These are phyloP conservation scores for Leccinum olivaceopallidum DNA, from an alignment of 768 basidiomycete genomes.

Conservation along the genomic window DNA sequence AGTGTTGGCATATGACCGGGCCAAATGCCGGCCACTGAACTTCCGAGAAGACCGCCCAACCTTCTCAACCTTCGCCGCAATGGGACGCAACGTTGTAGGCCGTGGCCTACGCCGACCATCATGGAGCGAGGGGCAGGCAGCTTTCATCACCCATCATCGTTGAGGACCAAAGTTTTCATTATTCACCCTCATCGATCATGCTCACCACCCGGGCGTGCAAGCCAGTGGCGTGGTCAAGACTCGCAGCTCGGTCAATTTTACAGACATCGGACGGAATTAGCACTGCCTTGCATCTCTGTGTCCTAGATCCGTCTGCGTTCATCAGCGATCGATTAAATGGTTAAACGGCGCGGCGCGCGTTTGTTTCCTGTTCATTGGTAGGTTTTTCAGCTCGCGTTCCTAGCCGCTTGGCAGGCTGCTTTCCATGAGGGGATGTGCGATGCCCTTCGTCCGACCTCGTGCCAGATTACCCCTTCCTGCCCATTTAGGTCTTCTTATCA, in stretches of 20 bases:
- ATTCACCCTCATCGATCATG: conserved; percentile 9
- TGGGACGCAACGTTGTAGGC: conserved; percentile 7
- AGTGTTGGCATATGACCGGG: conserved; percentile 12
- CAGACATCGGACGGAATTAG: conserved; percentile 4
- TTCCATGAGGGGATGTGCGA: conserved; percentile 30
- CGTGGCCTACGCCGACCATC: conserved; percentile 3
- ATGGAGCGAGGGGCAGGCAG: not conserved
- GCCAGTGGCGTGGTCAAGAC: conserved; percentile 8
- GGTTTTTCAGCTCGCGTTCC: conserved; percentile 21
- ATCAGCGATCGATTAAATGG: conserved; percentile 11
- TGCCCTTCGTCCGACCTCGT: conserved; percentile 30
- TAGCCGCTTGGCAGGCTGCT: conserved; percentile 16
- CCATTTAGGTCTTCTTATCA: conserved; percentile 31
- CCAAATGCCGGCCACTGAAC: not conserved
- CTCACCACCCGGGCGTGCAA: not conserved
- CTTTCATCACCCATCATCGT: conserved; percentile 5
- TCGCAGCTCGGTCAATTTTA: conserved; percentile 6
- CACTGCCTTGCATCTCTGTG: conserved; percentile 8
- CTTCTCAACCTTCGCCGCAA: conserved; percentile 11
- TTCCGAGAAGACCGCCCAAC: conserved; percentile 17
- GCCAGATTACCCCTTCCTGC: conserved; percentile 26
- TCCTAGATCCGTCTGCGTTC: conserved; percentile 12
- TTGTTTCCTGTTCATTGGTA: conserved; percentile 14
- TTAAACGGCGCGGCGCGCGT: conserved; percentile 11
- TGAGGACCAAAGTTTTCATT: not conserved